Conservation (phyloP, 2,329 filamentous ascomycete genomes). For the Penicillium sp. region DNA sequence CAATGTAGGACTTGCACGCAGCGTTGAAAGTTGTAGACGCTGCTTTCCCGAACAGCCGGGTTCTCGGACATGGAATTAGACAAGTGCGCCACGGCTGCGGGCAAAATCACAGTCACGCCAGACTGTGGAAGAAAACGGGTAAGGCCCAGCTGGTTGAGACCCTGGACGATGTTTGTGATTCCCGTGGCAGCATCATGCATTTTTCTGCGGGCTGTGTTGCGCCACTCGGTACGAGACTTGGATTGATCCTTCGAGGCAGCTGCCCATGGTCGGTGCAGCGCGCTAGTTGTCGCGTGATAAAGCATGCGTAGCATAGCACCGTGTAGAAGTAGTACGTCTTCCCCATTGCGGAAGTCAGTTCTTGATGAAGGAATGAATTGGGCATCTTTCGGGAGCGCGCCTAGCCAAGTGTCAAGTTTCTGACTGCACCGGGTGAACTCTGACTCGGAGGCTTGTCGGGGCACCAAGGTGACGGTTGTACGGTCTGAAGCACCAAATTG, state of each 20-base stretch:
- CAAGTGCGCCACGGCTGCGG: constrained; percentile 82
- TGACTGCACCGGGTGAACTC: constrained; percentile 69
- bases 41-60: constrained; percentile 61
- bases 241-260: constrained; percentile 48
- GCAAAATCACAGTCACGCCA: constrained; percentile 76
- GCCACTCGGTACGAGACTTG: constrained; percentile 50
- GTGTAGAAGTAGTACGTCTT: constrained; percentile 55
- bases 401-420: constrained; percentile 68
- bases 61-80: constrained; percentile 76
- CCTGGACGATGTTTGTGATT: constrained; percentile 71
- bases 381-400: constrained; percentile 62
- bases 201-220: constrained; percentile 66
- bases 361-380: constrained; percentile 59
- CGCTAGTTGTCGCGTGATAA: constrained; percentile 83
- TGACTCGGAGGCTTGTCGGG: constrained; percentile 72
- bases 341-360: constrained; percentile 51
- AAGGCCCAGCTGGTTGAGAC: constrained; percentile 63
- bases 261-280: constrained; percentile 79
- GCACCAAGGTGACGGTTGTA: constrained; percentile 72
- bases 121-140: constrained; percentile 75
- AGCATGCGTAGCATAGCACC: constrained; percentile 83
- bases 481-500: constrained; percentile 63
- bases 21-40: constrained; percentile 69
- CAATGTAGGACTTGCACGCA: constrained; percentile 82
- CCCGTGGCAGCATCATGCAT: constrained; percentile 75